Conservation (phyloP, 148 eudicot genomes). For the Rhododendron henanense region DNA sequence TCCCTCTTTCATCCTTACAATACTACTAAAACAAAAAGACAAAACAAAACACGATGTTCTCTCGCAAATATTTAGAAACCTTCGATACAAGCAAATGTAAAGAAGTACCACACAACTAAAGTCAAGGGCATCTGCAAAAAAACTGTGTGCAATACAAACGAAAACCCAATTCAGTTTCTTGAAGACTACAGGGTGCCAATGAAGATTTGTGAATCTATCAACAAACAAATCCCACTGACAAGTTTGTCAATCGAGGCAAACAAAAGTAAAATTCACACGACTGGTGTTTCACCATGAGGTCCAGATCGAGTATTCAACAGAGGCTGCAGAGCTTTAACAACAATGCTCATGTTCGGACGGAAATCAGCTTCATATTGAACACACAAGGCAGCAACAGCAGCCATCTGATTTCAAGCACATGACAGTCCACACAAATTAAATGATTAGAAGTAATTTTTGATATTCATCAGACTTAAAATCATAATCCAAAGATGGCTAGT, state of each 20-base stretch:
- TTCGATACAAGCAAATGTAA: slow-evolving; percentile 1
- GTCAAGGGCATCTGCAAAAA: neutral
- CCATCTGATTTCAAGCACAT: slow-evolving; percentile 51
- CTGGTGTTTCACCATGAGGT: slow-evolving; percentile 36
- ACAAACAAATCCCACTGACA: slow-evolving; percentile 9
- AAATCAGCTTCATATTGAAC: slow-evolving; percentile 84
- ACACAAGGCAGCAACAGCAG: slow-evolving; percentile 85
- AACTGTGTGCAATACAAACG: neutral
- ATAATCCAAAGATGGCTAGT: neutral
- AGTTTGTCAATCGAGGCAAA: slow-evolving; percentile 8
- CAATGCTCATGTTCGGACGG: slow-evolving; percentile 80
- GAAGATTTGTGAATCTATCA: neutral
- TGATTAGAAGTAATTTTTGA: neutral
- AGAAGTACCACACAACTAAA: neutral
- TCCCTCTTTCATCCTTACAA: neutral
- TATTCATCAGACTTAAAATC: neutral
- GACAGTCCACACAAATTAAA: neutral
- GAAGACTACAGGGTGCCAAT: neutral
- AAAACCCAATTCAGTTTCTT: neutral
- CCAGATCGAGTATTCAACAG: slow-evolving; percentile 61
- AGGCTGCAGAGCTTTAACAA: slow-evolving; percentile 78
- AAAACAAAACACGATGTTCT: neutral
- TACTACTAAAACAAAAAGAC: neutral
- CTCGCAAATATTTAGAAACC: neutral
- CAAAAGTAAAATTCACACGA: slow-evolving; percentile 17